A percentile compares a stretch with the other conserved stretches of the same genome.
Evolutionary conservation across 306 rosid genomes (phyloP).

Genomic region (Medicago ruthenica): DNA sequence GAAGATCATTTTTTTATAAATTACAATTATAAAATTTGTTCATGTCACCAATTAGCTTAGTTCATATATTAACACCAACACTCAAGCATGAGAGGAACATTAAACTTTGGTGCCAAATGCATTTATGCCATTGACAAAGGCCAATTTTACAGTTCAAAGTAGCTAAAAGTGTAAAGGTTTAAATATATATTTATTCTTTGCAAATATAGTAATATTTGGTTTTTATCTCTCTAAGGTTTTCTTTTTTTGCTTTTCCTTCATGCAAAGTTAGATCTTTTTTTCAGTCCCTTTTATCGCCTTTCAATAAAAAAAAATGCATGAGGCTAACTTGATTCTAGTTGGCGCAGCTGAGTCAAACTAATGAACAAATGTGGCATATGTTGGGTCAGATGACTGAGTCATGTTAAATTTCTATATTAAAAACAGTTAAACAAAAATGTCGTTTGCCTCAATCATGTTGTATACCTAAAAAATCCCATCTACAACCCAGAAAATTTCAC

Average conservation of each 20-base stretch:
- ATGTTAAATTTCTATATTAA: too few species aligned
- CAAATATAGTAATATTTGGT: background rate
- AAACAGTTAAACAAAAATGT: background rate
- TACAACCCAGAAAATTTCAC: background rate
- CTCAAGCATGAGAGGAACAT: conserved; percentile 15
- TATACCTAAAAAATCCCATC: background rate
- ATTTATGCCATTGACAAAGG: background rate
- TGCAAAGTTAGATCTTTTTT: too few species aligned
- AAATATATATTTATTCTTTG: background rate
- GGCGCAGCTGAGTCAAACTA: background rate
- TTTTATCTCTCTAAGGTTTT: background rate
- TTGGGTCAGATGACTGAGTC: background rate
- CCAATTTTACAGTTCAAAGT: background rate
- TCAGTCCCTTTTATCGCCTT: background rate
- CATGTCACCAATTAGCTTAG: background rate
- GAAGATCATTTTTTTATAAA: conserved; percentile 2
- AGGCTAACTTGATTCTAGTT: background rate
- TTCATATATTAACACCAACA: conserved; percentile 13
- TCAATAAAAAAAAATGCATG: background rate
- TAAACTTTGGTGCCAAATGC: conserved; percentile 14
- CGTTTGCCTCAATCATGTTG: background rate
- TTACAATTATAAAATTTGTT: background rate
- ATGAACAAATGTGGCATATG: background rate
- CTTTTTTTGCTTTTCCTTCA: too few species aligned
- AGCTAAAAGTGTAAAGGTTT: background rate